phyloP scores from a whole-genome alignment of 495 filamentous ascomycete species.

The Penicillium coprophilum region DNA sequence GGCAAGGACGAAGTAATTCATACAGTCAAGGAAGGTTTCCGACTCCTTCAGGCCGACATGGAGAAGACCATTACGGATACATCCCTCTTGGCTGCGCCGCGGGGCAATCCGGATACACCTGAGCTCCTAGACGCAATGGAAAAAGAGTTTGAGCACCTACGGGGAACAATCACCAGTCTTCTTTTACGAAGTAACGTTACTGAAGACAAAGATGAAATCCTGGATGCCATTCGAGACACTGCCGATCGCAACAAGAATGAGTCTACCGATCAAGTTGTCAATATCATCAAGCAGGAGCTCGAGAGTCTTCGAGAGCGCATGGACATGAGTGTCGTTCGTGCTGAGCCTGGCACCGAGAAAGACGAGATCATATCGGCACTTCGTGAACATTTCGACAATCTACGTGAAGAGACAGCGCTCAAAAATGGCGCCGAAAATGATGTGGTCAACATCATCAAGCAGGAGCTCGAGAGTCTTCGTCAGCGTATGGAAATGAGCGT shows the following conservation, averaged over 20 bases:
- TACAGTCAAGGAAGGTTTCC: conserved; percentile 68
- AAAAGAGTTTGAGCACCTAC: conserved; percentile 66
- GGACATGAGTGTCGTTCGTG: conserved; percentile 39
- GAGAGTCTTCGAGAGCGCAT: conserved; percentile 67
- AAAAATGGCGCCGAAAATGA: conserved; percentile 48
- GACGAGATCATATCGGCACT: conserved; percentile 67
- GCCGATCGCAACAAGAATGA: conserved; percentile 27
- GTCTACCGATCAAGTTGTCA: conserved; percentile 29
- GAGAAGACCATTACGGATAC: conserved; percentile 57
- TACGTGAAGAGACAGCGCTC: conserved; percentile 64
- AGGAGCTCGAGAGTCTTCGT: conserved; percentile 74
- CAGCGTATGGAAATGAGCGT: conserved; percentile 52
- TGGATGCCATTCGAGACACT: conserved; percentile 60
- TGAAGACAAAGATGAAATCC: conserved; percentile 59
- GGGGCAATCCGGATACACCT: conserved; percentile 45
- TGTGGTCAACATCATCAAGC: conserved; percentile 54
- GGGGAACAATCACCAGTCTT: conserved; percentile 67
- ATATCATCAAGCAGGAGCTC: conserved; percentile 67
- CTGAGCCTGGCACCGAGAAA: conserved; percentile 28
- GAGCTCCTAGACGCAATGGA: conserved; percentile 70
- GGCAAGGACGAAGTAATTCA: conserved; percentile 77
- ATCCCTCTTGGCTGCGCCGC: conserved; percentile 30
- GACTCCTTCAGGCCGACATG: conserved; percentile 70
- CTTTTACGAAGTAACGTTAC: conserved; percentile 59
- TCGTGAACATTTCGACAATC: conserved; percentile 64